Evolutionary conservation across 305 asterid genomes (phyloP).

Genomic region (Salvia sclarea): DNA sequence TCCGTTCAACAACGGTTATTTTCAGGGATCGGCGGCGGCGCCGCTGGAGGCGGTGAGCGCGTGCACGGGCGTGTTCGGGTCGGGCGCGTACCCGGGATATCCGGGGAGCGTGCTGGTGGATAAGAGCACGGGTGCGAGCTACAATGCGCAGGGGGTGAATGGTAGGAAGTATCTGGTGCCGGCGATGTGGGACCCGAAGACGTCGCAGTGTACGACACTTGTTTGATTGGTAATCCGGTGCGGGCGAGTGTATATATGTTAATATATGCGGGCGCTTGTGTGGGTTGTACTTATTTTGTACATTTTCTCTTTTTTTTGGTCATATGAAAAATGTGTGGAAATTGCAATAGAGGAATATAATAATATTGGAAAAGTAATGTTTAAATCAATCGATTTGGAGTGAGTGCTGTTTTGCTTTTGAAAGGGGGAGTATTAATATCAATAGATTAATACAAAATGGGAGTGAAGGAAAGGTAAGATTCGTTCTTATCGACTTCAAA

Average conservation of each 20-base stretch:
- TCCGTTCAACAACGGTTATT: constrained; percentile 79
- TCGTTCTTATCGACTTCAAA: neutral
- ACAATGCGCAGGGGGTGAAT: constrained; percentile 69
- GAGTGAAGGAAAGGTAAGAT: neutral
- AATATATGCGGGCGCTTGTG: constrained; percentile 26
- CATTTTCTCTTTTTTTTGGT: constrained; percentile 7
- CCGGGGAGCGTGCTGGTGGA: constrained; percentile 68
- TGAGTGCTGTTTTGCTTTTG: neutral
- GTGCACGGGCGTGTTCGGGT: constrained; percentile 83
- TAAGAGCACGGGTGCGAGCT: constrained; percentile 69
- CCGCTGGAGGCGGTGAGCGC: constrained; percentile 95
- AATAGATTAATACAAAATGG: neutral
- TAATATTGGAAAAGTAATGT: neutral
- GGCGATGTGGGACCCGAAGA: constrained; percentile 97
- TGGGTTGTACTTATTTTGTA: constrained; percentile 10
- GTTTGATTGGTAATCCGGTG: constrained; percentile 31
- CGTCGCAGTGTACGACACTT: constrained; percentile 69
- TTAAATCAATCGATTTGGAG: neutral
- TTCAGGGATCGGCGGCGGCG: constrained; percentile 84
- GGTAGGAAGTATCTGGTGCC: constrained; percentile 76
- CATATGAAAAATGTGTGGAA: constrained; percentile 30
- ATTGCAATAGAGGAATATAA: neutral
- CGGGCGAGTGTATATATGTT: constrained; percentile 25
- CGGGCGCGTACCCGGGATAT: constrained; percentile 86
- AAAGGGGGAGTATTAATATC: neutral